Evolutionary conservation across 768 basidiomycete species (phyloP).

Genomic region (Termitomyces eurrhizus): DNA sequence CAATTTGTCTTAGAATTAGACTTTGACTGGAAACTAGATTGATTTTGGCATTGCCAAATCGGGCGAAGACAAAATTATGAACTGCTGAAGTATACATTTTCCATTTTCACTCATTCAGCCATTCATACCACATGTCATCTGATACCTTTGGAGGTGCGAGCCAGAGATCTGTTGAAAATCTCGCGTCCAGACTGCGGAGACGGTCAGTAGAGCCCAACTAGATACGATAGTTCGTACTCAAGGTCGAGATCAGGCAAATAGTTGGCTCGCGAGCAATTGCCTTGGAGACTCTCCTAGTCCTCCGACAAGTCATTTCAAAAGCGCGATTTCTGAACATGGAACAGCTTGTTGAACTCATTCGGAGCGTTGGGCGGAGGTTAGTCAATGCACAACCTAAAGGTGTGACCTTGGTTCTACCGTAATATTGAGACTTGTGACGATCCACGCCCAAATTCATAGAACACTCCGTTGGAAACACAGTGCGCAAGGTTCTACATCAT

Average conservation of each 20-base stretch:
- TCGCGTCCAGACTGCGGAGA: conserved; percentile 67
- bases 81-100: neutral
- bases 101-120: neutral
- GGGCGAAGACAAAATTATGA: conserved; percentile 9
- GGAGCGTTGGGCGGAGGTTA: conserved; percentile 72
- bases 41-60: conserved; percentile 9
- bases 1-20: neutral
- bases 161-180: conserved; percentile 60
- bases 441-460: conserved; percentile 44
- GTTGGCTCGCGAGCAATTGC: conserved; percentile 89
- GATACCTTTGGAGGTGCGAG: conserved; percentile 31
- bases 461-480: conserved; percentile 92
- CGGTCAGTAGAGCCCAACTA: conserved; percentile 44
- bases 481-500: conserved; percentile 88
- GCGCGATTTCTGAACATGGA: conserved; percentile 86
- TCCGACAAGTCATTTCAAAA: conserved; percentile 86
- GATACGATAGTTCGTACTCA: neutral
- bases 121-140: conserved; percentile 35
- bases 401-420: conserved; percentile 33
- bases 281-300: conserved; percentile 81
- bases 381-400: conserved; percentile 96
- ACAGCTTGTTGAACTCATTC: conserved; percentile 77
- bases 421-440: neutral
- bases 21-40: neutral
- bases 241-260: conserved; percentile 61